phyloP scores from a whole-genome alignment of 805 yeast genomes.

The Saccharomycopsis sp. region DNA sequence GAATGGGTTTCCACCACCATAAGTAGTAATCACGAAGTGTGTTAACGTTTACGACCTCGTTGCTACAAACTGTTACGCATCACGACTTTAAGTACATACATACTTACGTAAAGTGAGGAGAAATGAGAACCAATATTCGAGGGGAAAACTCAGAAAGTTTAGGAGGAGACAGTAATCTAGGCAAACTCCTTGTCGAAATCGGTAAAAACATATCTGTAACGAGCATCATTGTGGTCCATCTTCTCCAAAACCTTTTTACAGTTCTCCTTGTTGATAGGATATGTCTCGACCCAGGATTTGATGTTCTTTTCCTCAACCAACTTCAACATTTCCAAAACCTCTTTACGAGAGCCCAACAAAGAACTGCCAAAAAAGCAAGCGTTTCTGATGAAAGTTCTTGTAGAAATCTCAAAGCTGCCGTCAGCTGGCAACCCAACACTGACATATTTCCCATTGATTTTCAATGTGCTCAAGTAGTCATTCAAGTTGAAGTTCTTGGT shows the following conservation, averaged over 20 bases:
- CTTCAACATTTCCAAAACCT: constrained; percentile 57
- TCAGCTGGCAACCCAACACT: constrained; percentile 62
- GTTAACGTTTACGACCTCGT: no score
- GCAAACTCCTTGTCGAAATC: constrained; percentile 36
- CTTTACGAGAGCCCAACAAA: constrained; percentile 48
- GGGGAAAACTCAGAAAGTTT: no score
- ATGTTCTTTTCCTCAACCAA: constrained; percentile 52
- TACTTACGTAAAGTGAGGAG: no score
- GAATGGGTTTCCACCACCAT: no score
- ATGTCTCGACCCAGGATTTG: constrained; percentile 54
- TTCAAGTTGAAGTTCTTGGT: constrained; percentile 16
- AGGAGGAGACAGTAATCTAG: no score
- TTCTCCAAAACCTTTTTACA: constrained; percentile 48
- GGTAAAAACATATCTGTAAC: constrained; percentile 55
- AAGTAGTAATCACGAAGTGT: no score
- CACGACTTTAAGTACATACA: no score
- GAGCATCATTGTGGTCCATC: constrained; percentile 46
- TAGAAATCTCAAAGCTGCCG: constrained; percentile 23
- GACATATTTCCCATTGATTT: constrained; percentile 48
- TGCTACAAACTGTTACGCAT: no score
- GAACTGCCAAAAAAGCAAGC: constrained; percentile 30
- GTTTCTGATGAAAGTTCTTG: constrained; percentile 33
- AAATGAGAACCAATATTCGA: no score
- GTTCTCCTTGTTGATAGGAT: constrained; percentile 44
- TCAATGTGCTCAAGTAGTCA: constrained; percentile 30